Conservation (phyloP, 768 basidiomycete species). For the Suillus plorans region DNA sequence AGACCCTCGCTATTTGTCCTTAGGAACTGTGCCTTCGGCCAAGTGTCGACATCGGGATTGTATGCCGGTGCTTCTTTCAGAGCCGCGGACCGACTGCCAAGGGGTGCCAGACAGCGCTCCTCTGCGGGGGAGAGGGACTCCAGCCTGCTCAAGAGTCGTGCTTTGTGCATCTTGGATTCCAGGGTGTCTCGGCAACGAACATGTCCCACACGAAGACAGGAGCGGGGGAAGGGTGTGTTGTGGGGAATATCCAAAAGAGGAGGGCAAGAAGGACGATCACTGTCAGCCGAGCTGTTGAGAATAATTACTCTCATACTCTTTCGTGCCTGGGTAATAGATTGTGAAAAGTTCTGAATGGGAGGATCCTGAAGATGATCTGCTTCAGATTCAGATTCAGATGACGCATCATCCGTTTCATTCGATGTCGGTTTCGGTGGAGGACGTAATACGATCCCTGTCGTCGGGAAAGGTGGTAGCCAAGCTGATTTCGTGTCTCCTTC, state of each 20-base stretch:
- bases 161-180: slow-evolving; percentile 48
- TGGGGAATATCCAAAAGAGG: slow-evolving; percentile 47
- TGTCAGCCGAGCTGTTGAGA: slow-evolving; percentile 43
- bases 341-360: slow-evolving; percentile 19
- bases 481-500: slow-evolving; percentile 28
- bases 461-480: slow-evolving; percentile 30
- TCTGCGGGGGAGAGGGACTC: slow-evolving; percentile 41
- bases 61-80: slow-evolving; percentile 28
- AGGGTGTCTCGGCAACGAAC: slow-evolving; percentile 41
- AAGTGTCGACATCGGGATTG: slow-evolving; percentile 16
- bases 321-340: slow-evolving; percentile 31
- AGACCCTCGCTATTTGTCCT: slow-evolving; percentile 51
- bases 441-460: slow-evolving; percentile 20
- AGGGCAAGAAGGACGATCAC: slow-evolving; percentile 37
- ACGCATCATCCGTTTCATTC: slow-evolving; percentile 33
- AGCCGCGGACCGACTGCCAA: slow-evolving; percentile 35
- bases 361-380: slow-evolving; percentile 22
- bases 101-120: slow-evolving; percentile 43
- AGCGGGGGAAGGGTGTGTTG: slow-evolving; percentile 50
- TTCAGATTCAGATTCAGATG: slow-evolving; percentile 39
- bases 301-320: slow-evolving; percentile 44
- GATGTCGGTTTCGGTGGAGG: slow-evolving; percentile 20
- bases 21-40: slow-evolving; percentile 12
- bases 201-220: slow-evolving; percentile 42
- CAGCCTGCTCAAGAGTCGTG: slow-evolving; percentile 47